Evolutionary conservation across 345 rosid genomes (phyloP).

Genomic region (Boechera divaricarpa): DNA sequence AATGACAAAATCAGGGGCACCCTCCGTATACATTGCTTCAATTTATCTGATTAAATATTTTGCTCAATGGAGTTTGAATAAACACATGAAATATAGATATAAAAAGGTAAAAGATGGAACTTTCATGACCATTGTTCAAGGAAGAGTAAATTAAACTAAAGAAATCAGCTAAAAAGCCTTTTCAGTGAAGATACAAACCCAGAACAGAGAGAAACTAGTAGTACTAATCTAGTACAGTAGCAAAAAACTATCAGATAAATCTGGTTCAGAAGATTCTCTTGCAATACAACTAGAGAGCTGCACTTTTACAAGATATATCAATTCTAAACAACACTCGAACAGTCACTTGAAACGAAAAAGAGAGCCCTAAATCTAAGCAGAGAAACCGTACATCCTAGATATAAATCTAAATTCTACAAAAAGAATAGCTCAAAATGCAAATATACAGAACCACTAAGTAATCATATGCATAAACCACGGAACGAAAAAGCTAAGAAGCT

Average conservation of each 20-base stretch:
- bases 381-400: not conserved
- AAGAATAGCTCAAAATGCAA: not conserved
- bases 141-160: not conserved
- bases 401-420: not conserved
- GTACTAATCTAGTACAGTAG: not conserved
- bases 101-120: not conserved
- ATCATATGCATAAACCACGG: not conserved
- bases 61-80: conserved; percentile 52
- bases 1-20: conserved; percentile 63
- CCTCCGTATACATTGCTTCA: conserved; percentile 78
- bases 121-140: not conserved
- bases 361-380: not conserved
- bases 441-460: not conserved
- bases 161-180: conserved; percentile 1
- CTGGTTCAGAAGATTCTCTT: not conserved
- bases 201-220: not conserved
- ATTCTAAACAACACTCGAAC: not conserved
- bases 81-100: conserved; percentile 50
- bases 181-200: not conserved
- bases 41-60: conserved; percentile 50
- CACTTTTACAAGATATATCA: not conserved
- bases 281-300: not conserved
- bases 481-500: not conserved
- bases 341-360: not conserved
- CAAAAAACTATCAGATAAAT: not conserved